Evolutionary conservation across 495 filamentous ascomycete genomes (phyloP).

Genomic region (Annulohypoxylon maeteangense): DNA sequence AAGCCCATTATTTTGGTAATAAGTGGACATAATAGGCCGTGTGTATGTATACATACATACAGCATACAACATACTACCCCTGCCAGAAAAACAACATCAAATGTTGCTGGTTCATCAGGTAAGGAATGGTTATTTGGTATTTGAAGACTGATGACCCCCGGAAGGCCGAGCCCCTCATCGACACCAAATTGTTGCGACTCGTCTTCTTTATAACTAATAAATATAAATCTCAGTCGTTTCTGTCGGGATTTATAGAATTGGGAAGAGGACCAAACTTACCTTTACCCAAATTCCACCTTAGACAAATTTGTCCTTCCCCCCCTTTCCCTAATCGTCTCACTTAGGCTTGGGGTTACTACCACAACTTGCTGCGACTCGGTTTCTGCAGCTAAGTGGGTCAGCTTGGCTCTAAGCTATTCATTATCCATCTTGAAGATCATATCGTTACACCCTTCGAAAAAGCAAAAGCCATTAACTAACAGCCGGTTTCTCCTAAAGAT

Average conservation of each 20-base stretch:
- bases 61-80: too few relatives aligned
- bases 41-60: conserved; percentile 1
- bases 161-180: conserved; percentile 38
- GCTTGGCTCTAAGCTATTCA: conserved; percentile 3
- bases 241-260: conserved; percentile 17
- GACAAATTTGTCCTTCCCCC: not conserved
- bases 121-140: conserved; percentile 20
- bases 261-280: conserved; percentile 20
- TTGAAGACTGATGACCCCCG: conserved; percentile 29
- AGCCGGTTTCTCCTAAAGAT: not conserved
- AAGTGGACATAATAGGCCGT: conserved; percentile 29
- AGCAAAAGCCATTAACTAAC: conserved; percentile 1
- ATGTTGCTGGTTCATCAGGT: conserved; percentile 25
- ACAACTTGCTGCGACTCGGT: conserved; percentile 17
- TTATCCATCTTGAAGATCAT: conserved; percentile 11
- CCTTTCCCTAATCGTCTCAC: conserved; percentile 20
- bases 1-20: conserved; percentile 16
- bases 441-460: conserved; percentile 11
- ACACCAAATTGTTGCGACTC: conserved; percentile 9
- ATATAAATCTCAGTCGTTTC: conserved; percentile 3
- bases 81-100: conserved; percentile 26
- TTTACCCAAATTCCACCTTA: conserved; percentile 15
- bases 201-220: conserved; percentile 24
- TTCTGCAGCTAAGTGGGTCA: conserved; percentile 30
- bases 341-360: conserved; percentile 16